Percentiles rank a stretch among this genome's conserved stretches.
These are phyloP conservation scores for Yamadazyma aaseri DNA, from an alignment of 1,139 yeast species.

Conservation along the genomic window DNA sequence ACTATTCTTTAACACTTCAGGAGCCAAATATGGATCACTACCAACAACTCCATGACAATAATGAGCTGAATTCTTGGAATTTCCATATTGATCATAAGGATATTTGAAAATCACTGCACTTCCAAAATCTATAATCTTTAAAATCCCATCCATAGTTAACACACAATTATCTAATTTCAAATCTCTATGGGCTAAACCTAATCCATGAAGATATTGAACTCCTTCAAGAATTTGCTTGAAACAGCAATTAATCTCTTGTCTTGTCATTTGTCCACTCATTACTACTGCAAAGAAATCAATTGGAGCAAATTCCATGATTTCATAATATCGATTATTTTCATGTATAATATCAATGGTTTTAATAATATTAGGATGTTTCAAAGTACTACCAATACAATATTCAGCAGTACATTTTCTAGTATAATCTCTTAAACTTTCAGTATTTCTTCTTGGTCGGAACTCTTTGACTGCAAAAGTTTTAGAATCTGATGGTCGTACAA, in stretches of 20 bases:
- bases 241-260: conserved; percentile 84
- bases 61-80: conserved; percentile 57
- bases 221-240: conserved; percentile 85
- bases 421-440: conserved; percentile 85
- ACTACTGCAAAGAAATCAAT: conserved; percentile 96
- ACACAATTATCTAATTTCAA: conserved; percentile 94
- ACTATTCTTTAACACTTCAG: conserved; percentile 78
- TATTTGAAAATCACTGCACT: conserved; percentile 92
- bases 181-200: conserved; percentile 96
- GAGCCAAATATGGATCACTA: conserved; percentile 96
- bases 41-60: conserved; percentile 94
- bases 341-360: conserved; percentile 91
- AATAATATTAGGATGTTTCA: conserved; percentile 91
- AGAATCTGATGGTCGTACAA: conserved; percentile 76
- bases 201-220: conserved; percentile 75
- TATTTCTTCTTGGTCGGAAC: conserved; percentile 80
- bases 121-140: conserved; percentile 94
- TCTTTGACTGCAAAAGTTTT: conserved; percentile 96
- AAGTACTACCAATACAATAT: conserved; percentile 93
- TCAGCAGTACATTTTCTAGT: conserved; percentile 96
- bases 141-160: conserved; percentile 77
- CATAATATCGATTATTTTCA: conserved; percentile 83
- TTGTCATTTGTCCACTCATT: conserved; percentile 92
- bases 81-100: conserved; percentile 67
- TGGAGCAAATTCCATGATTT: conserved; percentile 97